Evolutionary conservation across 1,139 yeast genomes (phyloP), one percentile per base, ranked within the genome.

Genomic region (Candida sp.): DNA sequence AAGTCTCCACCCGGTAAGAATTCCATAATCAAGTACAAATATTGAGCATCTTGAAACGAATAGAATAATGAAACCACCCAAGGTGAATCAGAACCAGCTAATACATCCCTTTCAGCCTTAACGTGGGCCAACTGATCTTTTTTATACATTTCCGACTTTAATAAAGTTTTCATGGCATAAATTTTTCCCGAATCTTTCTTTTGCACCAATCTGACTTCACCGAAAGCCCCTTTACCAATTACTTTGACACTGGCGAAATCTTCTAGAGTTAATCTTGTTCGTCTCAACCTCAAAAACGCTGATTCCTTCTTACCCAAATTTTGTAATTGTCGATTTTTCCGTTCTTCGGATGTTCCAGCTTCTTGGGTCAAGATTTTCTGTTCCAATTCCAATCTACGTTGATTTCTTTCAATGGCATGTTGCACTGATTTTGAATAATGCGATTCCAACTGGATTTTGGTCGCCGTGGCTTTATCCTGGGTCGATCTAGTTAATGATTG

Each of bases 141-240:
- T 56, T 85, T 84, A 61, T 84, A 85, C 95, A 86, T 86, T 65
- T 86, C 95, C 34, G 85, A 78, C 60, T 86, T 86, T 48, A 86
- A 66, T 45, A 86, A 66, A 1, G 93, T 86, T 62, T 86, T 86
- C 95, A 86, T 86, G 8, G 95, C 95, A 64, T 85, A 86, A 15
- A 86, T 85, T 60, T 86, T 86, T 42, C 95, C 95, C 1, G 91
- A 84, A 58, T 86, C 93, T 48, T 69, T 76, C 69, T 86, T 86
- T 61, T 86, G 95, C n/a, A 85, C 95, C 47, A 86, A 67, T 55
- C 95, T 69, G 38, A 86, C 95, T 57, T 86, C 95, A 55, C 95
- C 95, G 65, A 86, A 86, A 0, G 95, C 95, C 61, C 95, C 95
- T 60, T 86, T 86, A 53, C 95, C 95, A 55, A 86, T 86, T 21